Evolutionary conservation across 2,329 filamentous ascomycete species (phyloP), one percentile per base, ranked within the genome.

Genomic region (Penicillium thymicola): DNA sequence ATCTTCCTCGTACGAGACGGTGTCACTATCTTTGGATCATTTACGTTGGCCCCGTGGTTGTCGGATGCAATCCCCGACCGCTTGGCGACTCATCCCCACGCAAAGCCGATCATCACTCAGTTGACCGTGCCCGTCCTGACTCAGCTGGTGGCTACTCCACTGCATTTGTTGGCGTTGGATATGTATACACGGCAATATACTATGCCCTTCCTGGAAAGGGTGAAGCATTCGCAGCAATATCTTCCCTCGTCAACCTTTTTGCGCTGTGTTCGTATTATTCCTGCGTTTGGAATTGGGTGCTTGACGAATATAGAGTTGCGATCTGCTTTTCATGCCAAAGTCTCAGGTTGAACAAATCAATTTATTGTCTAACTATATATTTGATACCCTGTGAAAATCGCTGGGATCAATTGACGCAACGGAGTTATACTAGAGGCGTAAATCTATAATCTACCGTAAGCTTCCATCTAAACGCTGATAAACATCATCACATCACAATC

Each of bases 121-220:
- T 91, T 95, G 67, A 72, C 85, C 0, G 89, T 89, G 0, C 91
- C 91, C 0, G 90, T 90, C 4, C 79, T 84, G 16, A 83, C 92
- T 10, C 92, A 96, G 76, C 64, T 94, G 18, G 62, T 91, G 30
- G 89, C 86, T 53, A 96, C 92, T 6, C 92, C 92, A 2, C 72
- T 95, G 65, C 92, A 96, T 75, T 75, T 96, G 50, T 80, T 93
- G n/a, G 92, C 90, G 0, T 71, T 96, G 63, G 91, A 96, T 73
- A 65, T 95, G 58, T 96, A 95, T 72, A 95, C 95, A 32, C 54
- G 62, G 16, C 63, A 65, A 18, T 51, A 60, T 42, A 34, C 41
- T 11, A 51, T 65, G 5, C 71, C 78, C 1, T 79, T 82, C 70
- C 68, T 70, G 23, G 82, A 89, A 21, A 77, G 92, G 14, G 81